Conservation (phyloP, 2,329 filamentous ascomycete species). For the Cercospora citrullina region DNA sequence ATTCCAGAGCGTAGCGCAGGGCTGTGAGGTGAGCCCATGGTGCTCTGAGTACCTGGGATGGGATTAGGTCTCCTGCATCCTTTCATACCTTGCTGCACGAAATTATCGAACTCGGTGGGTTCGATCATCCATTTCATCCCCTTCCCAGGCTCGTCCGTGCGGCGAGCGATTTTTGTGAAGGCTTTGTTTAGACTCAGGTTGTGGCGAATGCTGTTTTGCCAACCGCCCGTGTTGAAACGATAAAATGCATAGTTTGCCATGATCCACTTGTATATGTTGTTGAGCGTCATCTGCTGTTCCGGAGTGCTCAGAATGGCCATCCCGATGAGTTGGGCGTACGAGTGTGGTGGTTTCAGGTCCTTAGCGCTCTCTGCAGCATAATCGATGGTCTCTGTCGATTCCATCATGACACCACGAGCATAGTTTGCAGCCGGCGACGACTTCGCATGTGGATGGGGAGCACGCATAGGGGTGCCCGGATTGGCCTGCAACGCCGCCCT, state of each 20-base stretch:
- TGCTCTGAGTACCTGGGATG: constrained; percentile 40
- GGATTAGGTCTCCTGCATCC: constrained; percentile 43
- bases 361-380: constrained; percentile 80
- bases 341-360: constrained; percentile 92
- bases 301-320: constrained; percentile 87
- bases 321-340: constrained; percentile 94
- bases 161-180: constrained; percentile 88
- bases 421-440: constrained; percentile 51
- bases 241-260: constrained; percentile 92
- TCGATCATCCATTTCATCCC: constrained; percentile 99
- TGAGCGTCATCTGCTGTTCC: constrained; percentile 85
- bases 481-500: constrained; percentile 35
- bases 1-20: constrained; percentile 57
- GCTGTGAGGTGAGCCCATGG: constrained; percentile 47
- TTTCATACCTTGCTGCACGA: constrained; percentile 67
- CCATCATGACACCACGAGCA: constrained; percentile 53
- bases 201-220: constrained; percentile 98
- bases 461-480: constrained; percentile 41
- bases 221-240: constrained; percentile 78
- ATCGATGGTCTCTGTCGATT: constrained; percentile 63
- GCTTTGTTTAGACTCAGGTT: constrained; percentile 93
- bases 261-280: constrained; percentile 92
- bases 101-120: constrained; percentile 79
- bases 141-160: constrained; percentile 93
- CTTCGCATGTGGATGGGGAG: constrained; percentile 40